Percentiles rank a stretch among this genome's conserved stretches.
Conservation (phyloP, 805 yeast genomes). For the Ogataea ganodermae region DNA sequence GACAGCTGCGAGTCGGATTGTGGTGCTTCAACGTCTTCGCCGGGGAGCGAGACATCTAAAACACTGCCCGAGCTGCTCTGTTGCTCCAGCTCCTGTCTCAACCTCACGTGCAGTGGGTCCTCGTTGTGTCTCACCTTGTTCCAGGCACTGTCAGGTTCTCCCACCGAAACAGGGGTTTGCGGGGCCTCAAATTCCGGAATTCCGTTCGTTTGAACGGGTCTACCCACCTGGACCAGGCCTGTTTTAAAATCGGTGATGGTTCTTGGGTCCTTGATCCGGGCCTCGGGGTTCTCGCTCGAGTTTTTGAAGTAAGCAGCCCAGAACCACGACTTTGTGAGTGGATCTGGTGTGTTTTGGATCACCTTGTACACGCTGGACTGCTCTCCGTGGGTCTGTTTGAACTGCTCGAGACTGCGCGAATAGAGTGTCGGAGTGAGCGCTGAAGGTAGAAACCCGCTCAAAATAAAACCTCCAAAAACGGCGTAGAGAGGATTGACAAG, state of each 20-base stretch:
- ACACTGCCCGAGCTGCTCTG: constrained; percentile 1
- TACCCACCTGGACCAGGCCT: neutral
- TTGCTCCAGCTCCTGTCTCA: neutral
- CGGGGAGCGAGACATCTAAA: constrained; percentile 5
- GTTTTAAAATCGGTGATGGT: constrained; percentile 4
- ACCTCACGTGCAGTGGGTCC: constrained; percentile 5
- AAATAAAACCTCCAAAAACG: constrained; percentile 42
- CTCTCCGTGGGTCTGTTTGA: constrained; percentile 31
- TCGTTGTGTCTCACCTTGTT: constrained; percentile 22
- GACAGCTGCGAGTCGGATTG: constrained; percentile 12
- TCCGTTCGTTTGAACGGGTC: constrained; percentile 6
- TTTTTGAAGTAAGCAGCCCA: constrained; percentile 56
- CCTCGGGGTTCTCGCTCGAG: constrained; percentile 52
- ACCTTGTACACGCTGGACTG: constrained; percentile 25
- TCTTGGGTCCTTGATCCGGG: constrained; percentile 58
- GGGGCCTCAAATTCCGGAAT: constrained; percentile 9
- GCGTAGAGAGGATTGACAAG: constrained; percentile 44
- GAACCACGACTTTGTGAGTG: constrained; percentile 27
- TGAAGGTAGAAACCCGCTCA: constrained; percentile 35
- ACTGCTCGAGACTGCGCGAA: constrained; percentile 34
- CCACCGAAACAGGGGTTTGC: neutral
- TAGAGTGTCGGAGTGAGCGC: constrained; percentile 33
- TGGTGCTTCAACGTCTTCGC: neutral
- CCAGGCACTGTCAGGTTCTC: constrained; percentile 20
- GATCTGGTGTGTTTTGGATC: constrained; percentile 30